Evolutionary conservation across 2,329 filamentous ascomycete genomes (phyloP).

Genomic region (Cytospora paraplurivora): DNA sequence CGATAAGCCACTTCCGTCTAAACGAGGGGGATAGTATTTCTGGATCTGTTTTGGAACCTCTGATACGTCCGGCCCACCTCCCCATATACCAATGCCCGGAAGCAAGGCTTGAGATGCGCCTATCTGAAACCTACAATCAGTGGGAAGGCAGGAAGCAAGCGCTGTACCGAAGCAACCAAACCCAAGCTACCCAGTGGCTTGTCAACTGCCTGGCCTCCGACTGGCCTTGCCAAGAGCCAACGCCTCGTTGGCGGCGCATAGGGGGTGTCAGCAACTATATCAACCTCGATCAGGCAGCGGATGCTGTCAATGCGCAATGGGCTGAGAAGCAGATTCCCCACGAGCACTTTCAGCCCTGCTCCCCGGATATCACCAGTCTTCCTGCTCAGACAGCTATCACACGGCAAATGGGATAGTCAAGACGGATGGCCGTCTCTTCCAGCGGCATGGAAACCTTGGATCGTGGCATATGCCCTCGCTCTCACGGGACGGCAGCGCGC

Average conservation of each 20-base stretch:
- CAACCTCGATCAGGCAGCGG: slow-evolving; percentile 28
- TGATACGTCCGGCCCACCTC: neutral
- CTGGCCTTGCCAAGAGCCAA: slow-evolving; percentile 10
- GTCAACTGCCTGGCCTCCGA: neutral
- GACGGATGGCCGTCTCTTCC: slow-evolving; percentile 36
- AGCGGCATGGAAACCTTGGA: slow-evolving; percentile 38
- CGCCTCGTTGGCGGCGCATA: neutral
- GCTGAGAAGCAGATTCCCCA: neutral
- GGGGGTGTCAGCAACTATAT: slow-evolving; percentile 25
- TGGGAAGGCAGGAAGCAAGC: neutral
- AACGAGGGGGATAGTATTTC: neutral
- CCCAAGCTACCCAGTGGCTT: neutral
- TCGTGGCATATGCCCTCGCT: slow-evolving; percentile 45
- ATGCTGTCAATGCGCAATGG: neutral
- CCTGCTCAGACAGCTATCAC: slow-evolving; percentile 40
- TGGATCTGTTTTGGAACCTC: neutral
- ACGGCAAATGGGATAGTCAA: slow-evolving; percentile 8
- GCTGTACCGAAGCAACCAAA: neutral
- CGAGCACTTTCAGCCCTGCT: slow-evolving; percentile 6
- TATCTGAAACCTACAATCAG: neutral
- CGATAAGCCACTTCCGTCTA: neutral
- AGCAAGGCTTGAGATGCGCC: too few species aligned
- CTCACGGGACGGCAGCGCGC: slow-evolving; percentile 47
- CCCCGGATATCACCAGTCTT: slow-evolving; percentile 40
- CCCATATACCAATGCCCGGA: neutral